Conservation (phyloP, 768 basidiomycete genomes). For the Coprinopsis cinerea region DNA sequence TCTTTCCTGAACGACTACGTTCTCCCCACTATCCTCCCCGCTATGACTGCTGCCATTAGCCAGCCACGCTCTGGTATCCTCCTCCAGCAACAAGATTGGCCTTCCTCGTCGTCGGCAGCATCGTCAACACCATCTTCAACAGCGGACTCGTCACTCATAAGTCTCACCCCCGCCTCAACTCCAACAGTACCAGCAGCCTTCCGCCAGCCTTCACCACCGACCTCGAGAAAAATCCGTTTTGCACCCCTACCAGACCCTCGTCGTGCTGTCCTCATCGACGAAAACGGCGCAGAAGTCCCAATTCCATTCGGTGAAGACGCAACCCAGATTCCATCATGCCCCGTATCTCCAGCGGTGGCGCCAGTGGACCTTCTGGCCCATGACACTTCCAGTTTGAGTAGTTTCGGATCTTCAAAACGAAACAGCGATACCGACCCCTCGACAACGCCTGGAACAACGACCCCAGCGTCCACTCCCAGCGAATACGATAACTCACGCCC, state of each 20-base stretch:
- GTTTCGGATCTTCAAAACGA: constrained; percentile 19
- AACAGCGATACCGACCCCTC: constrained; percentile 22
- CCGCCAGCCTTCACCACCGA: constrained; percentile 14
- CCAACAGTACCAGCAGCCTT: background rate
- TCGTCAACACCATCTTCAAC: constrained; percentile 14
- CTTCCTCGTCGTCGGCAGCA: constrained; percentile 12
- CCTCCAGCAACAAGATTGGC: too few relatives aligned
- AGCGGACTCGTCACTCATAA: constrained; percentile 9
- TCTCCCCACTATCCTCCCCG: constrained; percentile 6
- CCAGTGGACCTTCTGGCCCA: constrained; percentile 4
- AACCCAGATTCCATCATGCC: constrained; percentile 20
- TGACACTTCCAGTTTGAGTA: constrained; percentile 17
- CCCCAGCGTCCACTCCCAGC: constrained; percentile 16
- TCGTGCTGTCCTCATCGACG: constrained; percentile 38
- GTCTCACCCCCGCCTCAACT: constrained; percentile 1
- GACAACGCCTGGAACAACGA: constrained; percentile 16
- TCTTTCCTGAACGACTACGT: too few relatives aligned
- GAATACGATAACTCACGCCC: constrained; percentile 15
- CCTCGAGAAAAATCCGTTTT: constrained; percentile 52
- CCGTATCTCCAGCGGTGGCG: constrained; percentile 12
- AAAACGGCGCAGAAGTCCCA: constrained; percentile 37
- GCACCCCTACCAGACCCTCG: constrained; percentile 81
- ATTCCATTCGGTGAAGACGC: constrained; percentile 20
- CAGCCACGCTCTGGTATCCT: constrained; percentile 5
- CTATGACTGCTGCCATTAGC: constrained; percentile 12